Percentiles rank a stretch among this genome's conserved stretches.
Evolutionary conservation across 2,329 filamentous ascomycete genomes (phyloP).

Genomic region (Aureobasidium sp.): DNA sequence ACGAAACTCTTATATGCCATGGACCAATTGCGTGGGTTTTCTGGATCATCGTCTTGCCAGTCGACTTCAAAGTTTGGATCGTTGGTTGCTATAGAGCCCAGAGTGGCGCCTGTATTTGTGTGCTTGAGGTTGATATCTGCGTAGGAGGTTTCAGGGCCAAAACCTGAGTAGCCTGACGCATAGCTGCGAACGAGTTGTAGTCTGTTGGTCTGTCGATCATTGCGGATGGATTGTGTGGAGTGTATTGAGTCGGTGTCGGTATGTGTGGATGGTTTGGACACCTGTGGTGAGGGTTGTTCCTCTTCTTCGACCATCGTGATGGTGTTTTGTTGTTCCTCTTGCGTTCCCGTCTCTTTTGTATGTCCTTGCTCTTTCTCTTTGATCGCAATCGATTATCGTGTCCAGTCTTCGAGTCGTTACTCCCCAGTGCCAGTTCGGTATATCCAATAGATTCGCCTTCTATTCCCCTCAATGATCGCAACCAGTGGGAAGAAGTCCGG

Average conservation of each 20-base stretch:
- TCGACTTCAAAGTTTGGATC: slow-evolving; percentile 76
- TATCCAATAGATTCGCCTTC: neutral
- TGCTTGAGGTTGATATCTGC: slow-evolving; percentile 21
- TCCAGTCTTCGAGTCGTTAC: neutral
- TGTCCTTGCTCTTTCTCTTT: neutral
- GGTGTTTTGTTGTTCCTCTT: too few species aligned
- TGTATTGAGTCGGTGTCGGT: slow-evolving; percentile 5
- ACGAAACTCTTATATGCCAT: slow-evolving; percentile 63
- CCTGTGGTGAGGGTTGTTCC: neutral
- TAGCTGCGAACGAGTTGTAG: slow-evolving; percentile 18
- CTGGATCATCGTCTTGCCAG: slow-evolving; percentile 69
- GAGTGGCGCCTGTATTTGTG: slow-evolving; percentile 8
- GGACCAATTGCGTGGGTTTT: slow-evolving; percentile 76
- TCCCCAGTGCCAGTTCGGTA: neutral
- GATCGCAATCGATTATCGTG: neutral
- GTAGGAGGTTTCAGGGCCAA: slow-evolving; percentile 9
- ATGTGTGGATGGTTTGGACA: neutral
- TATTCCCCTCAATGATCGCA: neutral
- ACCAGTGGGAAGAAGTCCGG: neutral
- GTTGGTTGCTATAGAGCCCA: slow-evolving; percentile 30
- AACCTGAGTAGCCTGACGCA: slow-evolving; percentile 21
- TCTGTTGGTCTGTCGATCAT: slow-evolving; percentile 7
- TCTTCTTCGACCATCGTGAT: slow-evolving; percentile 15
- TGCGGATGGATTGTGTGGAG: slow-evolving; percentile 14
- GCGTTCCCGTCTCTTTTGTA: too few species aligned